Conservation (phyloP, 805 yeast genomes). For the Metschnikowia gelsemii region DNA sequence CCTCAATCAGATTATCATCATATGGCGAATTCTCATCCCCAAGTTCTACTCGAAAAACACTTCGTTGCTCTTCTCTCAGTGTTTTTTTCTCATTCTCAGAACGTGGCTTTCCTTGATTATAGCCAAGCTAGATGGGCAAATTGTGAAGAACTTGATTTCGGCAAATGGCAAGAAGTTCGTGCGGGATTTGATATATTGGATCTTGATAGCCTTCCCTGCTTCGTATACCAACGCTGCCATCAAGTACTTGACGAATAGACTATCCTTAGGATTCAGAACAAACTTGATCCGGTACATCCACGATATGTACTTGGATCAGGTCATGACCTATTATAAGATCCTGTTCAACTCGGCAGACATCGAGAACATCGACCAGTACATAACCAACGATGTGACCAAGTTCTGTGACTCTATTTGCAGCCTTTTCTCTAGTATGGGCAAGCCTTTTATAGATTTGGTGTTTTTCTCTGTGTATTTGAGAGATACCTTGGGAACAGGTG, state of each 20-base stretch:
- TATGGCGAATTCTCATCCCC: conserved; percentile 84
- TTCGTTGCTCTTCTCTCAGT: conserved; percentile 63
- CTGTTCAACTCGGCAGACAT: conserved; percentile 54
- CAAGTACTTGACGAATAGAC: conserved; percentile 69
- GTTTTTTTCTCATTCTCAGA: conserved; percentile 70
- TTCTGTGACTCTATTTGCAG: conserved; percentile 81
- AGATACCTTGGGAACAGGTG: conserved; percentile 84
- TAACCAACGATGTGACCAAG: conserved; percentile 78
- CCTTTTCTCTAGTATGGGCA: conserved; percentile 84
- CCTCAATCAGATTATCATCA: conserved; percentile 66
- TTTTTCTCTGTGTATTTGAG: conserved; percentile 82
- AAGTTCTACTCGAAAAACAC: conserved; percentile 65
- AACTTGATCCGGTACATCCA: conserved; percentile 82
- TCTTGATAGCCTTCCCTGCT: conserved; percentile 88
- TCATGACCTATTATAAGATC: conserved; percentile 79
- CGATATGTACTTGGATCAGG: conserved; percentile 80
- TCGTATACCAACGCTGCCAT: conserved; percentile 90
- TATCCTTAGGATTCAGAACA: conserved; percentile 82
- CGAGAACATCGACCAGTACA: conserved; percentile 80
- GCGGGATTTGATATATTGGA: conserved; percentile 82
- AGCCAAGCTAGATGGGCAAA: conserved; percentile 88
- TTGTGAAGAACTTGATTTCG: conserved; percentile 83
- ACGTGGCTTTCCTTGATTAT: conserved; percentile 85
- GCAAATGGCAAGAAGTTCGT: conserved; percentile 73
- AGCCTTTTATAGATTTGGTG: conserved; percentile 83